phyloP scores from a whole-genome alignment of 495 filamentous ascomycete genomes.

The Podospora pseudoanserina region DNA sequence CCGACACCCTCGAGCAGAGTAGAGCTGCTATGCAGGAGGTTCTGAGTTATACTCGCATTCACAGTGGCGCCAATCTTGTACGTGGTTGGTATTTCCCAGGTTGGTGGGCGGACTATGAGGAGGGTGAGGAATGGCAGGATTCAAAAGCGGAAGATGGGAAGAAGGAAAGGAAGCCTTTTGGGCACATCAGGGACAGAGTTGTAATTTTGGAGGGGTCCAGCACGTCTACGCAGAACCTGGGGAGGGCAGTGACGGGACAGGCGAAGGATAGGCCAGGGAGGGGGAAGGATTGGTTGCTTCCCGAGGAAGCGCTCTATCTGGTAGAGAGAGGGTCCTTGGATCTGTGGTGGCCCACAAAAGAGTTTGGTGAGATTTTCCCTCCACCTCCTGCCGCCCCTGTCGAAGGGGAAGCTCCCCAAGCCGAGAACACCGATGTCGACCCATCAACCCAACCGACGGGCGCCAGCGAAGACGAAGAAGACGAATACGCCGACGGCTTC shows the following conservation, averaged over 20 bases:
- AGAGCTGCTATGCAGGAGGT: constrained; percentile 90
- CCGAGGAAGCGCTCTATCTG: constrained; percentile 86
- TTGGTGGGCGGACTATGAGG: constrained; percentile 36
- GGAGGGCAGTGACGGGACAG: constrained; percentile 41
- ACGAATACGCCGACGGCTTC: constrained; percentile 57
- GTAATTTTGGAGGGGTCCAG: constrained; percentile 47
- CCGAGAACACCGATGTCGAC: constrained; percentile 17
- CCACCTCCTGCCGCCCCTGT: constrained; percentile 2
- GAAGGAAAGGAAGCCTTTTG: constrained; percentile 34
- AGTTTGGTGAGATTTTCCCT: constrained; percentile 40
- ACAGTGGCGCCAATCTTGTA: constrained; percentile 43
- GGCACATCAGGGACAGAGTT: constrained; percentile 44
- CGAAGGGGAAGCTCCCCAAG: neutral
- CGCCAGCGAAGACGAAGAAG: constrained; percentile 15
- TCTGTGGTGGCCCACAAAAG: constrained; percentile 67
- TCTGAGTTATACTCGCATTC: constrained; percentile 65
- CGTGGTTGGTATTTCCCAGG: constrained; percentile 57
- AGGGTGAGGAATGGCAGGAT: constrained; percentile 16
- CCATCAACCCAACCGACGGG: constrained; percentile 20
- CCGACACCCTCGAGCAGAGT: constrained; percentile 68
- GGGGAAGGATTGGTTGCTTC: constrained; percentile 73
- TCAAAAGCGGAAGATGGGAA: constrained; percentile 27
- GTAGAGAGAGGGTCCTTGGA: constrained; percentile 84
- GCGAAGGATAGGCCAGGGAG: constrained; percentile 44
- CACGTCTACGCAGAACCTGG: constrained; percentile 40